These are phyloP conservation scores for Jasminum sambac DNA, from an alignment of 257 asterid genomes.

Conservation along the genomic window DNA sequence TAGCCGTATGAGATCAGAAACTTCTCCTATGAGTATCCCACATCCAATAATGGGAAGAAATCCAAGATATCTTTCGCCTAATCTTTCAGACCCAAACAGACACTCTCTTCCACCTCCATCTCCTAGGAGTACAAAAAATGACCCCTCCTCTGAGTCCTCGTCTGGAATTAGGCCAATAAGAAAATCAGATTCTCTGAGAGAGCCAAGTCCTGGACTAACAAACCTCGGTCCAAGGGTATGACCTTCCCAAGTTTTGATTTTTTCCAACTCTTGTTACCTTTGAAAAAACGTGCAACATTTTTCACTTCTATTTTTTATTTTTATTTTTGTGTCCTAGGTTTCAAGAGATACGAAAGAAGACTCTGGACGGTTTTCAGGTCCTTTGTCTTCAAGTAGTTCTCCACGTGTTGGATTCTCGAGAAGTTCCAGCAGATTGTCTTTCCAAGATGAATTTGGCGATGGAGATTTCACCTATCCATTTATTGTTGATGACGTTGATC, in stretches of 20 bases:
- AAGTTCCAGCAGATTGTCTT: conserved; percentile 93
- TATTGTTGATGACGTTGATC: conserved; percentile 93
- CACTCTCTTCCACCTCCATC: conserved; percentile 87
- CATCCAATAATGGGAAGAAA: conserved; percentile 75
- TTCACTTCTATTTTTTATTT: conserved; percentile 7
- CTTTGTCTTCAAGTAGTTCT: conserved; percentile 85
- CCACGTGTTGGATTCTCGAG: conserved; percentile 94
- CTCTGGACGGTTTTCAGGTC: conserved; percentile 92
- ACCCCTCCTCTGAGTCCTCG: conserved; percentile 80
- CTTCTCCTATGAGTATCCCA: conserved; percentile 92
- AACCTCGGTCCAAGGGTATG: conserved; percentile 69
- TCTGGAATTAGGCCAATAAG: conserved; percentile 65
- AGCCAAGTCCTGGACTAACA: conserved; percentile 47
- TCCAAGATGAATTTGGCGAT: conserved; percentile 90
- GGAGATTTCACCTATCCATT: conserved; percentile 84
- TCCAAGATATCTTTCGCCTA: conserved; percentile 78
- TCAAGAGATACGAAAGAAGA: conserved; percentile 85
- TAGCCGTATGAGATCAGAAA: conserved; percentile 58
- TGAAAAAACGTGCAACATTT: conserved; percentile 3
- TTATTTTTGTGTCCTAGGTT: conserved; percentile 36
- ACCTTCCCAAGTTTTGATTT: conserved; percentile 14
- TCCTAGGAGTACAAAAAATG: conserved; percentile 65
- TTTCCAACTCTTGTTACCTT: conserved; percentile 26
- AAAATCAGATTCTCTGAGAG: conserved; percentile 67
- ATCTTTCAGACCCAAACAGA: conserved; percentile 83